phyloP scores from a whole-genome alignment of 2,329 filamentous ascomycete genomes.

The Malbranchea zuffiana region DNA sequence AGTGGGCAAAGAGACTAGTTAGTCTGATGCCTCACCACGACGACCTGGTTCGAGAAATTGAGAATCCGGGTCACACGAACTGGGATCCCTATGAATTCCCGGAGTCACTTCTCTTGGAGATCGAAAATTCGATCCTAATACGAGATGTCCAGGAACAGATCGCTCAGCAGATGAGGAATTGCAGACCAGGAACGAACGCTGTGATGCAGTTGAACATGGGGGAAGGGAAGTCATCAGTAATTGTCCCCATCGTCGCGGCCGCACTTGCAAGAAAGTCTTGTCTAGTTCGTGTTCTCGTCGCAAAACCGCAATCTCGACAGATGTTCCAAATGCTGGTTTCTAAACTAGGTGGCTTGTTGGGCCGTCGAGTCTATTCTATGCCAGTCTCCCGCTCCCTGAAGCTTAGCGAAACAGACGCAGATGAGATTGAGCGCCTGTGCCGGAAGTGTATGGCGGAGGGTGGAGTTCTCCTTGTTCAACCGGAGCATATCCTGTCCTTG shows the following conservation, averaged over 20 bases:
- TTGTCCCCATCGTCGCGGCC: slow-evolving; percentile 51
- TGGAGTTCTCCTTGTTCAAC: slow-evolving; percentile 51
- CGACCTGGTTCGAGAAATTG: slow-evolving; percentile 24
- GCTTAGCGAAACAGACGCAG: slow-evolving; percentile 24
- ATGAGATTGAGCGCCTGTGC: slow-evolving; percentile 31
- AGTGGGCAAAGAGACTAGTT: slow-evolving; percentile 4
- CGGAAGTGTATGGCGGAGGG: slow-evolving; percentile 39
- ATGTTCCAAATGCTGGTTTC: slow-evolving; percentile 45
- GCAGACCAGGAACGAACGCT: slow-evolving; percentile 33
- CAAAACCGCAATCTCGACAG: slow-evolving; percentile 49
- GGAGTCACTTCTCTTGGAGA: slow-evolving; percentile 53
- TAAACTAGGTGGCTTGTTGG: slow-evolving; percentile 44
- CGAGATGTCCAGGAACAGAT: slow-evolving; percentile 50
- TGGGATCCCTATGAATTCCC: slow-evolving; percentile 46
- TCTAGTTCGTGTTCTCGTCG: slow-evolving; percentile 48
- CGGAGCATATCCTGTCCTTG: slow-evolving; percentile 54
- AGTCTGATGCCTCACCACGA: background rate
- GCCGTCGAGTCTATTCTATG: slow-evolving; percentile 43
- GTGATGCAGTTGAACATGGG: slow-evolving; percentile 60
- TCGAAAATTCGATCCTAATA: slow-evolving; percentile 53
- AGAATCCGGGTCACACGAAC: slow-evolving; percentile 44
- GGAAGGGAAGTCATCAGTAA: slow-evolving; percentile 56
- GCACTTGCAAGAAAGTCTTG: slow-evolving; percentile 39
- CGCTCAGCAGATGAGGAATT: slow-evolving; percentile 45
- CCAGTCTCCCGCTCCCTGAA: slow-evolving; percentile 45